Base-by-base conservation (phyloP, 1,284 basidiomycete species). In the Boletus holoroseus region DNA sequence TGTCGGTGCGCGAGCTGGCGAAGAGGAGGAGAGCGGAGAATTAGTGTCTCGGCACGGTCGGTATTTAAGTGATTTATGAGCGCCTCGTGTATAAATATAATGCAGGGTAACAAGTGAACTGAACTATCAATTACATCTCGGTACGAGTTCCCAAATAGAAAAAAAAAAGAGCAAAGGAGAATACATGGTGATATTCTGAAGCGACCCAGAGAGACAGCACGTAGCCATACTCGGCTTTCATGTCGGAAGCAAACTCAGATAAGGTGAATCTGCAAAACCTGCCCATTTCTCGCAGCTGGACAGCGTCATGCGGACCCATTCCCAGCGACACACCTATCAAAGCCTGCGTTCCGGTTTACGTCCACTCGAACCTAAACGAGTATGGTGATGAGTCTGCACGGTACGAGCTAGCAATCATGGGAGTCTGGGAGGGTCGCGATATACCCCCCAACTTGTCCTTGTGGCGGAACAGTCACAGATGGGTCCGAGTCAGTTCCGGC, bases 51-150 rank as follows among this genome's bases (percentile, higher is more conserved):
- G 62, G 50, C 53, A 61, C 55, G 55, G 53, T 55, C 56, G 64
- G 67, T 59, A 67, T 67, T 69, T 67, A 70, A 68, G 55, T 58
- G 55, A 54, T 57, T 61, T 57, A 58, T 45, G 43, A 51, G 55
- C 46, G 67, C 66, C 66, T 68, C 67, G 56, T 71, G 68, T 42
- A 28, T 3, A 60, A 47, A 67, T 56, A 63, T 59, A 54, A 51
- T 46, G 51, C 65, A 69, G 64, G 68, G 66, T 60, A 53, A 51
- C 54, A 36, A 58, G 58, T 52, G 30, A 51, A 52, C 51, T 54
- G 45, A 39, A 61, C 16, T 35, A 45, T 54, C 64, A 62, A 70
- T 68, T 54, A 48, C 57, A 64, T 50, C 51, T 68, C 63, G 68
- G 68, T 66, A 66, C 62, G 36, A 22, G 40, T 57, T 63, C 53